These are phyloP conservation scores for Dendrobium catenatum DNA, from an alignment of 106 monocot genomes.

Conservation along the genomic window DNA sequence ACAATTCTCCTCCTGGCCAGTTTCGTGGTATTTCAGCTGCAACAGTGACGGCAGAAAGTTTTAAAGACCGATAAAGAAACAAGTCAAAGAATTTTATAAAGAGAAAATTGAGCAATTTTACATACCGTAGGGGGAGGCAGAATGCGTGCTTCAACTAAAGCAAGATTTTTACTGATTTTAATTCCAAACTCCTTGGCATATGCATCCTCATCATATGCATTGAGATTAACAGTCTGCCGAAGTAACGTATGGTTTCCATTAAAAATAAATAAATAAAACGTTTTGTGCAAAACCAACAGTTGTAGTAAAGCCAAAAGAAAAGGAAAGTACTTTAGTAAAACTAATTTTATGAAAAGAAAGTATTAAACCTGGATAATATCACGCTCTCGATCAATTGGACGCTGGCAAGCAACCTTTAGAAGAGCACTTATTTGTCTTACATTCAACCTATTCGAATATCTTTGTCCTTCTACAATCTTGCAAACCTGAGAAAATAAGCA, in stretches of 20 bases:
- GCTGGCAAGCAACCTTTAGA: constrained; percentile 40
- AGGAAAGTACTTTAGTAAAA: neutral
- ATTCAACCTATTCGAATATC: constrained; percentile 50
- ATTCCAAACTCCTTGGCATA: constrained; percentile 57
- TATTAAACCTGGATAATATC: constrained; percentile 38
- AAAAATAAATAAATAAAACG: no score
- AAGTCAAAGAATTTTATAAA: no score
- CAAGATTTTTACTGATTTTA: constrained; percentile 38
- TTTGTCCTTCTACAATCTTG: constrained; percentile 44
- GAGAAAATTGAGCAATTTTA: neutral
- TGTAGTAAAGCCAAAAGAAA: no score
- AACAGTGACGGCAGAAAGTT: neutral
- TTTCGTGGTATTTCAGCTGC: constrained; percentile 56
- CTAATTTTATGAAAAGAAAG: neutral
- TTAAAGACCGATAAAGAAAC: no score
- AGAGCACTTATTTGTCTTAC: constrained; percentile 48
- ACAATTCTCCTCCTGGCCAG: constrained; percentile 44
- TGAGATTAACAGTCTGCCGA: constrained; percentile 31
- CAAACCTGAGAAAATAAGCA: constrained; percentile 28
- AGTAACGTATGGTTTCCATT: no score
- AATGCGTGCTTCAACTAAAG: constrained; percentile 48
- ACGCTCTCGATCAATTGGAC: constrained; percentile 36
- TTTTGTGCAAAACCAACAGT: no score
- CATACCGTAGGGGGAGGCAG: constrained; percentile 53
- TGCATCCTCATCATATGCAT: constrained; percentile 39